Percentiles rank a stretch among this genome's conserved stretches.
Evolutionary conservation across 2,329 filamentous ascomycete genomes (phyloP).

Genomic region (Fusarium phyllophilum): DNA sequence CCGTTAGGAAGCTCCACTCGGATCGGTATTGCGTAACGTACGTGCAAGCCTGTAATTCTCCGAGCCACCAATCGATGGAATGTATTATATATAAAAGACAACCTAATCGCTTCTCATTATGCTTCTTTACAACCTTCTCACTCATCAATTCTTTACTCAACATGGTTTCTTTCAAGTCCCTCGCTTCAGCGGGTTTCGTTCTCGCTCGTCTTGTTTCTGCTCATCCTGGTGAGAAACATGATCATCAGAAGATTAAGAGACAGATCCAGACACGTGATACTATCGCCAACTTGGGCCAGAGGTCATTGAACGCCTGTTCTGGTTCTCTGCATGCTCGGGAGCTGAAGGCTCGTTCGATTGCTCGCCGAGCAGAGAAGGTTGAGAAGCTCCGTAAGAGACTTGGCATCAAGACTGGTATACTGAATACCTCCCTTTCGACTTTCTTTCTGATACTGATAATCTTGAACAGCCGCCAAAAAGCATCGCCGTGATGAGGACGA

Average conservation of each 20-base stretch:
- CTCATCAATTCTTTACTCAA: not conserved
- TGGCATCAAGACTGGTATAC: conserved; percentile 1
- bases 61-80: not conserved
- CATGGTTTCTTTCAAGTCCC: conserved; percentile 1
- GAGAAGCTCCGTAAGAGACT: conserved; percentile 6
- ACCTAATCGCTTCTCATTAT: not conserved
- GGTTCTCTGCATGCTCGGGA: not conserved
- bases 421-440: fast-evolving
- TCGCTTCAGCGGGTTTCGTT: not conserved
- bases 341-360: conserved; percentile 1
- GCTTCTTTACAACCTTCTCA: not conserved
- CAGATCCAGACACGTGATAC: conserved; percentile 4
- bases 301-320: not conserved
- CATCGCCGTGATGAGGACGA: conserved; percentile 3
- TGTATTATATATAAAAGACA: not conserved
- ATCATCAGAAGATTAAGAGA: conserved; percentile 10
- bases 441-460: fast-evolving
- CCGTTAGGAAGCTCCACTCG: not conserved
- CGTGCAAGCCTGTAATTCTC: not conserved
- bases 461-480: not conserved
- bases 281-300: not conserved
- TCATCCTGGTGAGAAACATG: conserved; percentile 11
- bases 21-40: not conserved
- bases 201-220: not conserved
- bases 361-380: not conserved